A percentile compares a stretch with the other conserved stretches of the same genome.
Conservation (phyloP, 2,329 filamentous ascomycete genomes). For the Neoarthrinium moseri region DNA sequence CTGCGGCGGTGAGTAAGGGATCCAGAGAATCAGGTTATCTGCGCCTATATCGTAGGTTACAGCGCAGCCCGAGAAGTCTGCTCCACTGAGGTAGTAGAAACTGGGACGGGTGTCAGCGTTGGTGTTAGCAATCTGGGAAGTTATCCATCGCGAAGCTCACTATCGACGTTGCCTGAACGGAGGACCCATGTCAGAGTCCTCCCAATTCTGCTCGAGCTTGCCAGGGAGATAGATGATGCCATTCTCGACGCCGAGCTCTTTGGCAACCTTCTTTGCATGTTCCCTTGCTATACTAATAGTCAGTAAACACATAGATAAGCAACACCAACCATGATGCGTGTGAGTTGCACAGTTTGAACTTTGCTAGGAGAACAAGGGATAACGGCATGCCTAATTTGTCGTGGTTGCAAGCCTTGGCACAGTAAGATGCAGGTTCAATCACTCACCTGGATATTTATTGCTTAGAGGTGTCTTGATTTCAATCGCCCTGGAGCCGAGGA, state of each 20-base stretch:
- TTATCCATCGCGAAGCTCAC: conserved; percentile 34
- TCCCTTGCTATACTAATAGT: conserved; percentile 51
- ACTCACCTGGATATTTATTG: conserved; percentile 35
- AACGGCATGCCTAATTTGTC: not conserved
- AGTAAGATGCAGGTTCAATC: too few relatives aligned
- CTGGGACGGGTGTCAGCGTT: conserved; percentile 28
- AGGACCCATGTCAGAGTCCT: conserved; percentile 58
- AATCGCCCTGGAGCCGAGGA: conserved; percentile 36
- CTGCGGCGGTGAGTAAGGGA: conserved; percentile 65
- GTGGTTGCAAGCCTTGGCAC: too few relatives aligned
- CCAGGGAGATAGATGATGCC: conserved; percentile 58
- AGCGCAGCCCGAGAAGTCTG: conserved; percentile 52
- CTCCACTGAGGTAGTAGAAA: conserved; percentile 59
- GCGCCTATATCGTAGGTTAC: conserved; percentile 56
- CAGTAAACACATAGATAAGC: too few relatives aligned
- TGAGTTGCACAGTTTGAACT: too few relatives aligned
- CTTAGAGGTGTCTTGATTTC: conserved; percentile 32
- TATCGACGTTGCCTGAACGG: conserved; percentile 58
- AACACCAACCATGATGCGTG: too few relatives aligned
- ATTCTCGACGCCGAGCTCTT: conserved; percentile 44
- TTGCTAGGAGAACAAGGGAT: too few relatives aligned
- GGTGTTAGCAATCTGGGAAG: not conserved
- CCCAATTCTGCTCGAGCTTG: conserved; percentile 47
- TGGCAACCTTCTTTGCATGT: conserved; percentile 56
- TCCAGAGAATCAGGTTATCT: conserved; percentile 70